Conservation (phyloP, 805 yeast genomes). For the Barnettozyma pratensis region DNA sequence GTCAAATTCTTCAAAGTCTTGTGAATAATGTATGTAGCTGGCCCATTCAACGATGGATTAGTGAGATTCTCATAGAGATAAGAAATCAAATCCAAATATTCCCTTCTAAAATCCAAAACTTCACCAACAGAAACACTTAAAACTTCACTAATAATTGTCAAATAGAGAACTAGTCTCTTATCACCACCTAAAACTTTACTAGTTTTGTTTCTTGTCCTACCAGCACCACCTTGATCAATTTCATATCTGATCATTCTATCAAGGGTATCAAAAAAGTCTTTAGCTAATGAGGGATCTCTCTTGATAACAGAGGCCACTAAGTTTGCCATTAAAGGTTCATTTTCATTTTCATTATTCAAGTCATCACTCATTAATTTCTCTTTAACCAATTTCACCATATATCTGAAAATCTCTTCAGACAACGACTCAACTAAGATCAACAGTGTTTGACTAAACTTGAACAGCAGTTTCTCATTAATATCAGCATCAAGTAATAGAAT, state of each 20-base stretch:
- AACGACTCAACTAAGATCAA: conserved; percentile 51
- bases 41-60: conserved; percentile 54
- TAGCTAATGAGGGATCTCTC: conserved; percentile 36
- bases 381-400: conserved; percentile 35
- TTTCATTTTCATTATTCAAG: conserved; percentile 51
- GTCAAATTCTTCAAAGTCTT: conserved; percentile 62
- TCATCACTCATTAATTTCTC: conserved; percentile 46
- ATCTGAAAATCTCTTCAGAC: conserved; percentile 48
- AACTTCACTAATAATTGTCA: conserved; percentile 64
- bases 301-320: conserved; percentile 69
- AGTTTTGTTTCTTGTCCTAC: conserved; percentile 56
- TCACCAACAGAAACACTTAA: conserved; percentile 60
- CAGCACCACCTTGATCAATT: conserved; percentile 77
- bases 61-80: conserved; percentile 26
- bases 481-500: conserved; percentile 58
- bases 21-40: conserved; percentile 59
- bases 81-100: conserved; percentile 36
- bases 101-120: conserved; percentile 38
- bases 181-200: conserved; percentile 73
- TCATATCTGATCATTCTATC: conserved; percentile 55
- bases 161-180: conserved; percentile 64
- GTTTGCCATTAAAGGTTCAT: conserved; percentile 63
- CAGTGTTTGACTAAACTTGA: conserved; percentile 40
- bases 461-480: conserved; percentile 30
- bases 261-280: conserved; percentile 23